Evolutionary conservation across 306 rosid genomes (phyloP).

Genomic region (Canavalia gladiata): DNA sequence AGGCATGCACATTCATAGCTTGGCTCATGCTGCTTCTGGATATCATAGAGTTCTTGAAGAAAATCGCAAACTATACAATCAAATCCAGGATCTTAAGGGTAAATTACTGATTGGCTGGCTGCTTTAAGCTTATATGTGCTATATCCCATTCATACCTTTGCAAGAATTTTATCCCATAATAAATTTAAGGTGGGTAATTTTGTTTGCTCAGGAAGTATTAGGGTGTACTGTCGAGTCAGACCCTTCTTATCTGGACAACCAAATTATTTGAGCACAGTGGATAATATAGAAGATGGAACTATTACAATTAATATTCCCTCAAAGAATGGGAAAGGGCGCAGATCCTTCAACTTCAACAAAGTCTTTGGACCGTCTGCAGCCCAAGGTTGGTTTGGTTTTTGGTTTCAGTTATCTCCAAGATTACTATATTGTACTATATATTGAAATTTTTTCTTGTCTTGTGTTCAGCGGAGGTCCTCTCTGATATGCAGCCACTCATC

Average conservation of each 20-base stretch:
- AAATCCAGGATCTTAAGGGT: slow-evolving; percentile 98
- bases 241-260: slow-evolving; percentile 79
- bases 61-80: slow-evolving; percentile 91
- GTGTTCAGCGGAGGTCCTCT: slow-evolving; percentile 79
- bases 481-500: slow-evolving; percentile 90
- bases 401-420: slow-evolving; percentile 20
- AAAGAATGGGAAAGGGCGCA: slow-evolving; percentile 78
- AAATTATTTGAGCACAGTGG: slow-evolving; percentile 72
- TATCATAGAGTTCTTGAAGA: slow-evolving; percentile 94
- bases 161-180: slow-evolving; percentile 13
- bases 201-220: slow-evolving; percentile 82
- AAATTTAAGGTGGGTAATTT: slow-evolving; percentile 36
- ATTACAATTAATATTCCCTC: slow-evolving; percentile 80
- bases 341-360: slow-evolving; percentile 86
- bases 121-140: slow-evolving; percentile 19
- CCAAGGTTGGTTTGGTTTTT: slow-evolving; percentile 71
- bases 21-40: slow-evolving; percentile 95
- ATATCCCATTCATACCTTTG: neutral
- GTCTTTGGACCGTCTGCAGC: slow-evolving; percentile 88
- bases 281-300: slow-evolving; percentile 82
- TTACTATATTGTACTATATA: slow-evolving; percentile 15
- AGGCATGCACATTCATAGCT: slow-evolving; percentile 82
- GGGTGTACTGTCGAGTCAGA: slow-evolving; percentile 97
- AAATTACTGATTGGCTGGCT: slow-evolving; percentile 40
- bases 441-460: neutral